Conservation (phyloP, 139 green algal species). For the Ettlia oleoabundans region DNA sequence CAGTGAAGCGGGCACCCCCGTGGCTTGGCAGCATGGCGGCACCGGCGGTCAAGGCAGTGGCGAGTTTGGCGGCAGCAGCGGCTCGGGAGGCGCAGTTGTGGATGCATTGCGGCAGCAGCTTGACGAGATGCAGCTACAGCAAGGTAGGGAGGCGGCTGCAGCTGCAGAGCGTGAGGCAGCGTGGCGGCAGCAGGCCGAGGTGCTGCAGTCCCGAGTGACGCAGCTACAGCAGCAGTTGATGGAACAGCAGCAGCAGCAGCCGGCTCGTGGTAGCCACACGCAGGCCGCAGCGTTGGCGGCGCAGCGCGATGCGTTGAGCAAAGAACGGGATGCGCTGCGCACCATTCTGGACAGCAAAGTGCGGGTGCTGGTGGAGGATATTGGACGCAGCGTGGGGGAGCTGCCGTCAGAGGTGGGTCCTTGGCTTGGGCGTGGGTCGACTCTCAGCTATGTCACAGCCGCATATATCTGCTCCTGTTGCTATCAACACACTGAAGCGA, state of each 20-base stretch:
- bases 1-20: not conserved
- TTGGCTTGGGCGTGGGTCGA: not conserved
- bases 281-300: not conserved
- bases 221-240: constrained; percentile 23
- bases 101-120: constrained; percentile 17
- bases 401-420: constrained; percentile 32
- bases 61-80: constrained; percentile 5
- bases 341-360: constrained; percentile 79
- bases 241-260: not conserved
- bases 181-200: not conserved
- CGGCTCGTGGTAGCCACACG: not conserved
- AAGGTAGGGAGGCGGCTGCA: not conserved
- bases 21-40: not conserved
- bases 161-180: constrained; percentile 1
- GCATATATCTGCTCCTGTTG: not conserved
- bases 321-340: constrained; percentile 77
- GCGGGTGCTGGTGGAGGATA: constrained; percentile 59
- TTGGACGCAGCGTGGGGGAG: constrained; percentile 51
- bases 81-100: not conserved
- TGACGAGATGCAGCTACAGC: constrained; percentile 24
- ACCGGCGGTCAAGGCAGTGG: not conserved
- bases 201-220: constrained; percentile 26
- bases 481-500: no score
- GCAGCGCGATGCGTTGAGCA: constrained; percentile 45
- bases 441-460: no score